Evolutionary conservation across 768 basidiomycete genomes (phyloP).

Genomic region (Leccinum disarticulatum): DNA sequence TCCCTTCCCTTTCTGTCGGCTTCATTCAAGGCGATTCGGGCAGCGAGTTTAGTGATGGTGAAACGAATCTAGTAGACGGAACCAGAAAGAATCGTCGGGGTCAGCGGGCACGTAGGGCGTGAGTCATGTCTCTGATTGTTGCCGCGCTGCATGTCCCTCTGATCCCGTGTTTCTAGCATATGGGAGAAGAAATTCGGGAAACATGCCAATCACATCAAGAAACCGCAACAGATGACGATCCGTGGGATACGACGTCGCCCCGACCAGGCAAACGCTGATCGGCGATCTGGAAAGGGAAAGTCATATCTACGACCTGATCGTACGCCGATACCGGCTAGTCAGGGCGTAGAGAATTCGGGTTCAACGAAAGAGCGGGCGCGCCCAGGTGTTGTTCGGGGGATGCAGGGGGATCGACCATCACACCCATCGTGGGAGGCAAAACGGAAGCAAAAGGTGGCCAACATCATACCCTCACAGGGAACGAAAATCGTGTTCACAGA

Average conservation of each 20-base stretch:
- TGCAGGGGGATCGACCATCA: conserved; percentile 39
- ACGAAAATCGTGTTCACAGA: conserved; percentile 75
- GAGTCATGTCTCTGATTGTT: conserved; percentile 39
- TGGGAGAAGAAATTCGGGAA: conserved; percentile 97
- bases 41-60: conserved; percentile 73
- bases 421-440: conserved; percentile 99
- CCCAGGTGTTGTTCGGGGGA: not conserved
- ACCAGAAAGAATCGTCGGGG: conserved; percentile 86
- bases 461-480: conserved; percentile 67
- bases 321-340: not conserved
- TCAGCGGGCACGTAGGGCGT: conserved; percentile 93
- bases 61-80: conserved; percentile 51
- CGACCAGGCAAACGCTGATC: conserved; percentile 12
- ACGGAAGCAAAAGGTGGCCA: conserved; percentile 65
- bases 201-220: conserved; percentile 89
- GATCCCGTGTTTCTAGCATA: conserved; percentile 53
- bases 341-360: not conserved
- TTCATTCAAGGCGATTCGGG: conserved; percentile 79
- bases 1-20: conserved; percentile 86
- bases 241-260: conserved; percentile 15
- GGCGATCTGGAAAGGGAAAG: conserved; percentile 17
- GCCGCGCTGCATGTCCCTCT: not conserved
- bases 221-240: conserved; percentile 35
- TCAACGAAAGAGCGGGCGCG: not conserved
- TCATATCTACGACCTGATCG: not conserved